Evolutionary conservation across 2,329 filamentous ascomycete species (phyloP), one percentile per base, ranked within the genome.

Genomic region (Claviceps sp.): DNA sequence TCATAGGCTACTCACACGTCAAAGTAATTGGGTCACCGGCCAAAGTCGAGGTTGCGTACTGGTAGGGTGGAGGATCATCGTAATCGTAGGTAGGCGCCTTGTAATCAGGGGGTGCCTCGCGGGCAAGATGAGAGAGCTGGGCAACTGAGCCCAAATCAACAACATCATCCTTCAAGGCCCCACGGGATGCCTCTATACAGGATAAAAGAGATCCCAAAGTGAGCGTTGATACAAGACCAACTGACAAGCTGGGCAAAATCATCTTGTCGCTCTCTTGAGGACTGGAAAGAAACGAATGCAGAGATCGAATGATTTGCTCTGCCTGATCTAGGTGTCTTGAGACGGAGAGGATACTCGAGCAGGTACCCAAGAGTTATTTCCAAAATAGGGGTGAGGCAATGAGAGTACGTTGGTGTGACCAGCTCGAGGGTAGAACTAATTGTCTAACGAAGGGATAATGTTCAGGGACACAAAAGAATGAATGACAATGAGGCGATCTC

Each of bases 11-110:
- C 58, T 55, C n/a, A 60, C 58, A 53, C 37, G 34, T 38, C 18
- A 24, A 37, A 24, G 48, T 38, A 44, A 24, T 11, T 30, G 47
- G 22, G 6, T 40, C 42, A 38, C 16, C 40, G 8, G 40, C 30
- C 34, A 41, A 50, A n/a, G 44, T 49, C 9, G 56, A 55, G 22
- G 53, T 56, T 14, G 53, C 57, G 20, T 56, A 54, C 38, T 53
- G 51, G 44, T 60, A 60, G 6, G 58, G 56, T 50, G 58, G 56
- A 11, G 54, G 54, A 42, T 54, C 51, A 3, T 55, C 55, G 45
- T 59, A 58, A 41, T 41, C 46, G 26, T 57, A 55, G 37, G 45
- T 54, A 24, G 58, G 56, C 26, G 57, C 55, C 9, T 51, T 52
- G 48, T 60, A 55, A n/a, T 54, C 45, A 2, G 46, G 50, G 30